A percentile compares a stretch with the other conserved stretches of the same genome.
Evolutionary conservation across 1,139 yeast genomes (phyloP).

Genomic region (Suhomyces guaymorum): DNA sequence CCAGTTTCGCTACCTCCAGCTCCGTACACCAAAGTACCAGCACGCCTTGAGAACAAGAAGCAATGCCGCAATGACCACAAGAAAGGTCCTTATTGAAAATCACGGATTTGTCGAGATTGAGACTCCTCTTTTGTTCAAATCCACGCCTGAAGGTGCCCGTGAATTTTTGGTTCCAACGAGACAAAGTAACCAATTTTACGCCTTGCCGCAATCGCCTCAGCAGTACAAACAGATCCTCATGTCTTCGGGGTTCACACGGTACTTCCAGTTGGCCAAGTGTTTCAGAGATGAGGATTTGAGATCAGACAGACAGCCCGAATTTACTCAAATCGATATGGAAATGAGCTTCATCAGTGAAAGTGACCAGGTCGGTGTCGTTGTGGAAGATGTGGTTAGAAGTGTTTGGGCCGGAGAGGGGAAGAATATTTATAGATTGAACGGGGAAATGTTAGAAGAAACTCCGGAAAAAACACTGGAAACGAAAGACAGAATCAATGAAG

Average conservation of each 20-base stretch:
- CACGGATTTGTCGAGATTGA: slow-evolving; percentile 78
- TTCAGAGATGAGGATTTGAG: slow-evolving; percentile 95
- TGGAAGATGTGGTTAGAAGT: slow-evolving; percentile 55
- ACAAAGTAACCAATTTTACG: slow-evolving; percentile 63
- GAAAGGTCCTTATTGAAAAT: slow-evolving; percentile 47
- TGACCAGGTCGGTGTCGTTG: slow-evolving; percentile 64
- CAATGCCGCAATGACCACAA: slow-evolving; percentile 53
- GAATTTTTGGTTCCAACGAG: slow-evolving; percentile 95
- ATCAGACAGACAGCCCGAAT: slow-evolving; percentile 95
- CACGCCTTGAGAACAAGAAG: slow-evolving; percentile 62
- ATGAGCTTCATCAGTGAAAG: slow-evolving; percentile 76
- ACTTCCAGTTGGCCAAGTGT: slow-evolving; percentile 90
- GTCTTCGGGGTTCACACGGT: slow-evolving; percentile 87
- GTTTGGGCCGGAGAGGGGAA: slow-evolving; percentile 58
- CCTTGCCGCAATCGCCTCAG: slow-evolving; percentile 96
- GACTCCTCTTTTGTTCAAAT: slow-evolving; percentile 88
- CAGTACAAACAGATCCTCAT: slow-evolving; percentile 92
- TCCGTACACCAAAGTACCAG: slow-evolving; percentile 66
- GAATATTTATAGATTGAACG: slow-evolving; percentile 35
- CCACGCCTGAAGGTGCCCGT: slow-evolving; percentile 98
- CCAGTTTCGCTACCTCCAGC: slow-evolving; percentile 76
- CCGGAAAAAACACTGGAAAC: slow-evolving; percentile 10
- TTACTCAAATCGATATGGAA: slow-evolving; percentile 93
- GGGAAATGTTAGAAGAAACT: slow-evolving; percentile 6
- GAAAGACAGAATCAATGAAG: no score